These are phyloP conservation scores for Magnolia kwangsiensis DNA, from an alignment of 164 flowering plant genomes.

Conservation along the genomic window DNA sequence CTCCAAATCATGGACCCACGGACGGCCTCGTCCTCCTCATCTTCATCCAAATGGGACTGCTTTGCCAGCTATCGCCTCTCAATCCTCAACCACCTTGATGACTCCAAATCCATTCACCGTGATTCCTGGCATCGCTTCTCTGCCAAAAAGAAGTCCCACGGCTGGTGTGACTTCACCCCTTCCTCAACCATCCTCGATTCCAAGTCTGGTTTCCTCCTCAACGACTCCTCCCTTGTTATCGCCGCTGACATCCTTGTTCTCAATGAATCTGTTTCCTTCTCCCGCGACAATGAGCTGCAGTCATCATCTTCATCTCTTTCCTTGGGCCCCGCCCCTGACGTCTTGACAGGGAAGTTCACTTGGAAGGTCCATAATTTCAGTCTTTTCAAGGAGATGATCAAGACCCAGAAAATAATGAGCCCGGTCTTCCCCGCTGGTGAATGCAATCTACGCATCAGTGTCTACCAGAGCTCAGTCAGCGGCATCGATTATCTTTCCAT, in stretches of 20 bases:
- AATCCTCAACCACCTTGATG: conserved; percentile 56
- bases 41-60: conserved; percentile 89
- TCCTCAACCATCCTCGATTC: conserved; percentile 58
- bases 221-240: conserved; percentile 52
- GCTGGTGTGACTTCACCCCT: conserved; percentile 95
- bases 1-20: conserved; percentile 86
- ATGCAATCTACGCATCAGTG: conserved; percentile 88
- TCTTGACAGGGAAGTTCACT: conserved; percentile 82
- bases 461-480: conserved; percentile 82
- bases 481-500: conserved; percentile 81
- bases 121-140: conserved; percentile 96
- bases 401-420: conserved; percentile 97
- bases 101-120: conserved; percentile 64
- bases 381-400: conserved; percentile 89
- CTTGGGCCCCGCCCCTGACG: conserved; percentile 43
- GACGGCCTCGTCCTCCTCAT: conserved; percentile 26
- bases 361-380: conserved; percentile 96
- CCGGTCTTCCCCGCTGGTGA: conserved; percentile 92
- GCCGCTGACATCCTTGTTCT: conserved; percentile 81
- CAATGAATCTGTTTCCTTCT: conserved; percentile 67
- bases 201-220: conserved; percentile 52
- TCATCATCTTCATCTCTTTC: neutral
- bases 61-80: conserved; percentile 80
- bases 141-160: conserved; percentile 88
- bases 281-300: conserved; percentile 49